Conservation (phyloP, 306 rosid species). For the Glycine tomentella region DNA sequence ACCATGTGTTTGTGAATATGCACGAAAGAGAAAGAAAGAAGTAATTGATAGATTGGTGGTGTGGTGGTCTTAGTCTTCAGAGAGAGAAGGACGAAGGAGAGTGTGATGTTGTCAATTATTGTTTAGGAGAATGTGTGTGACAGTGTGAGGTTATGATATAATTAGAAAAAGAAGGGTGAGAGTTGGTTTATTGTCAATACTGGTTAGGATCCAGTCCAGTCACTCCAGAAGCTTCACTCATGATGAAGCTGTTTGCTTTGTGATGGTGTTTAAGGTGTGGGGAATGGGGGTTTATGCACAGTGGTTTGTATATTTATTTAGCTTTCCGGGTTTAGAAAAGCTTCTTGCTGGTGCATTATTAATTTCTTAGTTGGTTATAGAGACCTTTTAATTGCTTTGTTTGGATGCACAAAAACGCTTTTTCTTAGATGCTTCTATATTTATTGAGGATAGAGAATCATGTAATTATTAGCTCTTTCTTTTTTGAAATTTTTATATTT, state of each 20-base stretch:
- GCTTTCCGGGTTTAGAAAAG: slow-evolving; percentile 3
- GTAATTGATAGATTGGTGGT: too few species aligned
- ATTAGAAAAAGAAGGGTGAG: slow-evolving; percentile 36
- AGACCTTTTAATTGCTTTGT: slow-evolving; percentile 46
- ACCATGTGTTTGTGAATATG: slow-evolving; percentile 27
- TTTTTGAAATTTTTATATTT: slow-evolving; percentile 33
- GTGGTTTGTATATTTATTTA: background rate
- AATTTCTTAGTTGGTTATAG: slow-evolving; percentile 38
- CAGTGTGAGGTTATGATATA: slow-evolving; percentile 36
- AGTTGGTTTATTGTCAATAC: slow-evolving; percentile 46
- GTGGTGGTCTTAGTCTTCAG: background rate
- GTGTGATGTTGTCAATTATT: slow-evolving; percentile 28
- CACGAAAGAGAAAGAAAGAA: too few species aligned
- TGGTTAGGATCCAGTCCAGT: slow-evolving; percentile 50
- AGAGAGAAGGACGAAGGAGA: slow-evolving; percentile 13
- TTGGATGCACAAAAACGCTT: slow-evolving; percentile 51
- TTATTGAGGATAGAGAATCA: slow-evolving; percentile 47
- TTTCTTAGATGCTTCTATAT: slow-evolving; percentile 58
- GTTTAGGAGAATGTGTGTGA: slow-evolving; percentile 20
- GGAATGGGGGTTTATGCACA: slow-evolving; percentile 35
- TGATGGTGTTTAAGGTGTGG: slow-evolving; percentile 29
- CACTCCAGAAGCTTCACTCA: slow-evolving; percentile 48
- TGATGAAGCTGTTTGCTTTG: slow-evolving; percentile 36
- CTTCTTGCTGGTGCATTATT: slow-evolving; percentile 37
- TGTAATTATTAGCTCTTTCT: slow-evolving; percentile 57